phyloP scores from a whole-genome alignment of 2,329 filamentous ascomycete species.

The Sclerotinia subarctica region DNA sequence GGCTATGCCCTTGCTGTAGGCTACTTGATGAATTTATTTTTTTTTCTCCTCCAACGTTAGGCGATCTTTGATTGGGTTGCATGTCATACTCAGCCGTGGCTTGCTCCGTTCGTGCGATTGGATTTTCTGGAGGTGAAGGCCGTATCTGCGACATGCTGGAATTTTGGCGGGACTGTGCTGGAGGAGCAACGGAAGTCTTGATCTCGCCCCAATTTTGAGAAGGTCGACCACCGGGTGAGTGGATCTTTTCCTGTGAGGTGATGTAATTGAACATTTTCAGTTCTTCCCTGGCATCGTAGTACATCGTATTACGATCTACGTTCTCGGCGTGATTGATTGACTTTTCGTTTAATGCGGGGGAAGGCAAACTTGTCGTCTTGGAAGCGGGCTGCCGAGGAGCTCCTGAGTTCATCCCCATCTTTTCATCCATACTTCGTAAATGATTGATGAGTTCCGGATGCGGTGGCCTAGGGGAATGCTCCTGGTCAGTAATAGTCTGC shows the following conservation, averaged over 20 bases:
- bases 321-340: background rate
- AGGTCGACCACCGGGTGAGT: background rate
- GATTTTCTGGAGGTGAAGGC: background rate
- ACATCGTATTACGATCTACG: background rate
- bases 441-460: slow-evolving; percentile 4
- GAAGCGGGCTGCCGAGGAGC: background rate
- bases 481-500: background rate
- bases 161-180: background rate
- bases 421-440: slow-evolving; percentile 3
- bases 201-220: background rate
- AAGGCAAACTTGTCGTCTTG: background rate
- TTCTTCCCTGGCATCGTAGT: background rate
- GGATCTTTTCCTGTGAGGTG: background rate
- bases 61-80: background rate
- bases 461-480: background rate
- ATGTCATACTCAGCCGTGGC: background rate
- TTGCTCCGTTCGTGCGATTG: background rate
- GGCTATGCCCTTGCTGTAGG: background rate
- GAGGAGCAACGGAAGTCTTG: background rate
- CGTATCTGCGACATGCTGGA: background rate
- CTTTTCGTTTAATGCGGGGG: background rate
- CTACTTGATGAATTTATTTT: background rate
- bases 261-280: background rate
- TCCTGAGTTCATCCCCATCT: background rate
- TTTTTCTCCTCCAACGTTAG: background rate